A percentile compares a stretch with the other conserved stretches of the same genome.
phyloP scores from a whole-genome alignment of 2,329 filamentous ascomycete genomes.

The Claviceps sp. region DNA sequence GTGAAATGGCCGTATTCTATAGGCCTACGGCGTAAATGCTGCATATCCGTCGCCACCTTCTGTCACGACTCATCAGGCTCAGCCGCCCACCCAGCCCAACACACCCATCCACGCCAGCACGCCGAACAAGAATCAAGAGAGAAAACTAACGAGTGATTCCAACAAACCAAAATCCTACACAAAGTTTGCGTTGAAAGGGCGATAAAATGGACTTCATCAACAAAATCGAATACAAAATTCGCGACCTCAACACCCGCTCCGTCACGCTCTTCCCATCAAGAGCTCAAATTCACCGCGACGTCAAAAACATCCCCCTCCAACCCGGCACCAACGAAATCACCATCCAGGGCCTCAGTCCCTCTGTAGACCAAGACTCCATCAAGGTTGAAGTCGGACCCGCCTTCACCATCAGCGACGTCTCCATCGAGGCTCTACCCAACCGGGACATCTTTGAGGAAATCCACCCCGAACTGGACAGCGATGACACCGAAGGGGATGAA shows the following conservation, averaged over 20 bases:
- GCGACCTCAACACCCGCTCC: conserved; percentile 42
- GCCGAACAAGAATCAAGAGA: no score
- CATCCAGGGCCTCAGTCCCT: conserved; percentile 41
- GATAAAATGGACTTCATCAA: conserved; percentile 25
- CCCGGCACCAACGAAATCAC: conserved; percentile 45
- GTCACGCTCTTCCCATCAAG: conserved; percentile 50
- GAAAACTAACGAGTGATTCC: neutral
- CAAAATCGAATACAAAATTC: conserved; percentile 39
- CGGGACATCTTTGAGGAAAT: conserved; percentile 37
- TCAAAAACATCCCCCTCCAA: conserved; percentile 34
- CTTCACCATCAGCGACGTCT: conserved; percentile 47
- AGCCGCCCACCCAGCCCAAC: no score
- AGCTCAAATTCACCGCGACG: conserved; percentile 47
- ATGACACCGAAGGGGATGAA: conserved; percentile 2
- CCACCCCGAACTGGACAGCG: conserved; percentile 28
- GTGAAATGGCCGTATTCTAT: no score
- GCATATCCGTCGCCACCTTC: no score
- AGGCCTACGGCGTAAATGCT: no score
- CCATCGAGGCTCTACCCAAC: conserved; percentile 40
- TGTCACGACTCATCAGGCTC: no score
- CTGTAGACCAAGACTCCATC: conserved; percentile 44
- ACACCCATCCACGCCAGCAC: no score
- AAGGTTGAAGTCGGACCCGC: conserved; percentile 44
- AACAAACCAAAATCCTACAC: no score
- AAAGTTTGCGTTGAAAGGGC: neutral